Percentiles rank a stretch among this genome's conserved stretches.
Conservation (phyloP, 169 alveolate species). For the Babesia gibsoni region DNA sequence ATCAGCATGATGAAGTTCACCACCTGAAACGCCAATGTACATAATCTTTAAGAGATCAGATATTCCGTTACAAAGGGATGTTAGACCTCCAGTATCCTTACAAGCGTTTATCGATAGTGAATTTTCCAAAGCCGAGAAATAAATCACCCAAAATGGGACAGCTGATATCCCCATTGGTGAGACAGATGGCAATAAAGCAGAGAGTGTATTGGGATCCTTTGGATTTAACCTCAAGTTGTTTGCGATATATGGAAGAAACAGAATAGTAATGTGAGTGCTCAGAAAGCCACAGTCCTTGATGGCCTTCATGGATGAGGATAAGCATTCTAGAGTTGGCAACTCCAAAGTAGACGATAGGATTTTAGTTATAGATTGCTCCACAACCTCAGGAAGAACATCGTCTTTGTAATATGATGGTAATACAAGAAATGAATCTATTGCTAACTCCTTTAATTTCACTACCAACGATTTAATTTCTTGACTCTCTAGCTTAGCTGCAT, state of each 20-base stretch:
- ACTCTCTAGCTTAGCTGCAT: background rate
- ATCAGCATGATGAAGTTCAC: background rate
- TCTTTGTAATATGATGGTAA: conserved; percentile 5
- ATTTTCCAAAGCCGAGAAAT: background rate
- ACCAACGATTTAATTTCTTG: background rate
- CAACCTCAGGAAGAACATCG: background rate
- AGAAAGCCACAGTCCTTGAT: background rate
- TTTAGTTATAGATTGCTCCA: conserved; percentile 8
- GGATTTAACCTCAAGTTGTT: background rate
- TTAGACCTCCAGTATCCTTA: background rate
- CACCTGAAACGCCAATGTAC: background rate
- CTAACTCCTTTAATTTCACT: background rate
- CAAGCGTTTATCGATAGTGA: background rate
- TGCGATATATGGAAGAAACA: conserved; percentile 29
- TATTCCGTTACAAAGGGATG: background rate
- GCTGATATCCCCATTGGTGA: background rate
- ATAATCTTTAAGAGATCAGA: background rate
- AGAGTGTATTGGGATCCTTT: background rate
- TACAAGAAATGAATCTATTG: background rate
- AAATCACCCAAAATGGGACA: conserved; percentile 13
- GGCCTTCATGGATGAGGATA: background rate
- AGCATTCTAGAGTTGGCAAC: background rate
- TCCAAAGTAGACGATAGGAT: background rate
- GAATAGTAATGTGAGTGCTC: conserved; percentile 5
- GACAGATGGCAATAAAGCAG: background rate